Base-by-base conservation (phyloP, 2,329 filamentous ascomycete genomes). In the Colletotrichum sp. region DNA sequence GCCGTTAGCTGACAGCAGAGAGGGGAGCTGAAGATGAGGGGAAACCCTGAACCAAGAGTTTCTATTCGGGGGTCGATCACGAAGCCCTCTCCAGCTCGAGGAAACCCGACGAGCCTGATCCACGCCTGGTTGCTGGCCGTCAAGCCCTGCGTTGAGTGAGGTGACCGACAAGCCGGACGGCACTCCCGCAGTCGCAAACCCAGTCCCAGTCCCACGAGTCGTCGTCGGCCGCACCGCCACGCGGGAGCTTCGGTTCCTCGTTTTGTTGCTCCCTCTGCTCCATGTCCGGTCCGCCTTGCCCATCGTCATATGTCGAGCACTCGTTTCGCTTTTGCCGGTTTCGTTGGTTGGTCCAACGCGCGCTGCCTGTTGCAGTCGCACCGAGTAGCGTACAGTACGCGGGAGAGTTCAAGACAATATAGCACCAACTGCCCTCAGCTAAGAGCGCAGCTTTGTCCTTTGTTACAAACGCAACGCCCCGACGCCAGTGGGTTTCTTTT, bases 11-110 rank as follows among this genome's bases (percentile, higher is more conserved):
- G 32, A 57, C 21, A 43, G 34, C 16, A 59, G 30, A 69, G 57
- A 43, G 65, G 64, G 24, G 30, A 69, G 28, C 73, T 73, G 64
- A 64, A 68, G 70, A 69, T 69, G 73, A 75, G 73, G 73, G 73
- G 73, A 73, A 75, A 65, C 70, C 70, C 70, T 73, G 73, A 59
- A 59, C 18, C 57, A 63, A 39, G 70, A 36, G n/a, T 64, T 73
- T 65, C 73, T 39, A 60, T 69, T 75, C 57, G 59, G 71, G 39
- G 64, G 64, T 10, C 65, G 73, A 68, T 75, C 64, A 68, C 64
- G 73, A 75, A 60, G 70, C 70, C 66, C 52, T 32, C 28, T 32
- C n/a, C 30, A 32, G 28, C 59, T 59, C 52, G 32, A 75, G 59
- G 55, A 73, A 73, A 64, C 70, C 57, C 64, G 36, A 32, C 64